These are phyloP conservation scores for Lactifluus subvellereus DNA, from an alignment of 768 basidiomycete species.

Conservation along the genomic window DNA sequence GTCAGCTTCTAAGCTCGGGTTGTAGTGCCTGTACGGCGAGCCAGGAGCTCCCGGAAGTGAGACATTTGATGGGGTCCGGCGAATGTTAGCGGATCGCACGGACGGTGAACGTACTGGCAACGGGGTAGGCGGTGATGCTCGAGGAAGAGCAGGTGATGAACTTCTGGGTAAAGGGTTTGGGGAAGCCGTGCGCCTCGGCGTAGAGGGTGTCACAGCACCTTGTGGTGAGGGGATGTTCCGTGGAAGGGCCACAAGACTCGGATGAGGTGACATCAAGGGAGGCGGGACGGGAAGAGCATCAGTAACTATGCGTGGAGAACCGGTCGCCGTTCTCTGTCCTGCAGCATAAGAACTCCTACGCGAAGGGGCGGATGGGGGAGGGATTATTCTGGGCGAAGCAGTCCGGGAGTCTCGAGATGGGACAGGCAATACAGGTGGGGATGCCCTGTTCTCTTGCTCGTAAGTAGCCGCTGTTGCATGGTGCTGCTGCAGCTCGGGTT, in stretches of 20 bases:
- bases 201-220: background rate
- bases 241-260: conserved; percentile 1
- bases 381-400: background rate
- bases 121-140: conserved; percentile 14
- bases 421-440: conserved; percentile 8
- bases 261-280: conserved; percentile 16
- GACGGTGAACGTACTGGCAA: conserved; percentile 21
- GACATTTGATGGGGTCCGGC: conserved; percentile 7
- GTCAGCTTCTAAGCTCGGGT: conserved; percentile 19
- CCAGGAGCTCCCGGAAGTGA: conserved; percentile 20
- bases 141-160: conserved; percentile 14
- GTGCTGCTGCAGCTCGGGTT: conserved; percentile 12
- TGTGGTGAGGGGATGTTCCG: conserved; percentile 6
- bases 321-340: background rate
- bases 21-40: conserved; percentile 20
- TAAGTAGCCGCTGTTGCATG: background rate
- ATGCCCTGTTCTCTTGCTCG: background rate
- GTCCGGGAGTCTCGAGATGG: conserved; percentile 3
- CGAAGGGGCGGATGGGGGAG: background rate
- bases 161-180: conserved; percentile 16
- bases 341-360: background rate
- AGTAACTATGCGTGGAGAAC: conserved; percentile 3
- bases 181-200: conserved; percentile 8
- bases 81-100: conserved; percentile 1
- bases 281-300: conserved; percentile 15